phyloP scores from a whole-genome alignment of 495 filamentous ascomycete genomes.

The Pyronema omphalodes region DNA sequence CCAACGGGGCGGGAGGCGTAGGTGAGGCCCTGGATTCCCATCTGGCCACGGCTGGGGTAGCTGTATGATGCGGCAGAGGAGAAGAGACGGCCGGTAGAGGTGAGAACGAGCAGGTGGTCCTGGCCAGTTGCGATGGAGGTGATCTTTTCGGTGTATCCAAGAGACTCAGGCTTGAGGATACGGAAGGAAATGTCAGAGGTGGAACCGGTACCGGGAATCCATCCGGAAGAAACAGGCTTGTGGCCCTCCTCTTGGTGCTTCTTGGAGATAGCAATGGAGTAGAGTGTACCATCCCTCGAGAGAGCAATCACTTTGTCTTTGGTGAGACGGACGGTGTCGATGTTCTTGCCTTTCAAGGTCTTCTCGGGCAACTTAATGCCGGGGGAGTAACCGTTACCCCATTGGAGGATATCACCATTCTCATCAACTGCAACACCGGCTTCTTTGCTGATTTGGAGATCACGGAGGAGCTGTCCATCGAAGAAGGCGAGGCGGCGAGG shows the following conservation, averaged over 20 bases:
- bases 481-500: constrained; percentile 69
- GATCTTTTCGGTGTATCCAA: constrained; percentile 58
- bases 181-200: constrained; percentile 50
- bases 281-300: constrained; percentile 58
- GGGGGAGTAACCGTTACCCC: constrained; percentile 60
- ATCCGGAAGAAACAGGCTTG: constrained; percentile 45
- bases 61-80: constrained; percentile 58
- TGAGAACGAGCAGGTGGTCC: constrained; percentile 72
- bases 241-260: constrained; percentile 44
- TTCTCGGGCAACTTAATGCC: constrained; percentile 38
- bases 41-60: constrained; percentile 68
- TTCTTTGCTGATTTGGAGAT: constrained; percentile 65
- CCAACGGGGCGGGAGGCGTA: constrained; percentile 56
- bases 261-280: constrained; percentile 63
- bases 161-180: constrained; percentile 41
- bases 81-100: constrained; percentile 71
- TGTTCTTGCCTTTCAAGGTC: constrained; percentile 66
- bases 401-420: constrained; percentile 77
- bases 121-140: constrained; percentile 53
- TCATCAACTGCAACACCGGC: constrained; percentile 82
- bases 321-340: constrained; percentile 53
- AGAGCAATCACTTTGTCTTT: constrained; percentile 69
- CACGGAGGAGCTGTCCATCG: constrained; percentile 63
- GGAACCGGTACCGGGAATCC: constrained; percentile 55
- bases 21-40: constrained; percentile 64